Base-by-base conservation (phyloP, 2,329 filamentous ascomycete species). In the Penicillium sp. region DNA sequence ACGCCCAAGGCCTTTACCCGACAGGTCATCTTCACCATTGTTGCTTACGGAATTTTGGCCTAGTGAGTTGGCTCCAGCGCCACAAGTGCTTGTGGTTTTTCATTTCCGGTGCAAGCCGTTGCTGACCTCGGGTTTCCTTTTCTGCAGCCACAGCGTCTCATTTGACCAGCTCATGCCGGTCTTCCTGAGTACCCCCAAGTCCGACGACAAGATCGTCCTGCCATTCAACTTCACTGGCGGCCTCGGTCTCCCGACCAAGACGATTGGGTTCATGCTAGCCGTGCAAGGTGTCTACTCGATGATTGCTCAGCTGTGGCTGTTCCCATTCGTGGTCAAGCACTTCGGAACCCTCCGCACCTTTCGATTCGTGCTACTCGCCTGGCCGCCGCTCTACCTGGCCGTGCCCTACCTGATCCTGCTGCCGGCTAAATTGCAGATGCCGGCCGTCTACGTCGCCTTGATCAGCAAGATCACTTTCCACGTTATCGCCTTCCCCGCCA, bases 121-220 rank as follows among this genome's bases (percentile, higher is more conserved):
- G 44, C 52, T 53, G 35, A 56, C 58, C 61, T 41, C 36, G 29
- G 34, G 34, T 31, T 45, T 32, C 40, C 33, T 29, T 28, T 42
- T 31, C 58, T 47, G 27, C 58, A 95, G 90, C 71, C 91, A 97
- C 70, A 96, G 91, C 9, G 96, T 98, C 68, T 94, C 90, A 0
- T 93, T 94, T 56, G 93, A 98, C 67, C 87, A 95, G 59, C 78
- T 97, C 33, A 83, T 97, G 54, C 91, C 93, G 0, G 86, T 96
- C 2, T 88, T 98, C 54, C 80, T 98, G 59, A 91, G 86, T 64
- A 87, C 87, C 30, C 62, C 76, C 57, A 60, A 76, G 58, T 66
- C 78, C 59, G 48, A 73, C 18, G 62, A 67, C 11, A 54, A 68
- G n/a, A 67, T 73, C 56, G 48, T 76, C 9, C 76, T 95, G 2